Conservation (phyloP, 352 stramenopile species). For the Globisporangium rhizosaccharum region DNA sequence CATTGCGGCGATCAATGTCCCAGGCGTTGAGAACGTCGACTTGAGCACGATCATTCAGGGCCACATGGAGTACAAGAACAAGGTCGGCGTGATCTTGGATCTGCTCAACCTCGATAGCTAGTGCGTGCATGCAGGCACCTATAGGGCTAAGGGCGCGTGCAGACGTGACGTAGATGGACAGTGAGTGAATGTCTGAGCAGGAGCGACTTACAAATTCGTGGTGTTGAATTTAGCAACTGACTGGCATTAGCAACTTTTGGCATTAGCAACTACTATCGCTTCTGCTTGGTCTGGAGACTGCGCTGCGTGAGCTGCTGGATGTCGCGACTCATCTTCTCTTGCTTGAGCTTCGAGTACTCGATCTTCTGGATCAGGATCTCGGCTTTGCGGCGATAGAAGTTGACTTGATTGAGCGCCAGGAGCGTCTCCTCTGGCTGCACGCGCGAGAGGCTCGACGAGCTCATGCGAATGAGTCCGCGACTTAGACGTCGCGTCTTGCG, state of each 20-base stretch:
- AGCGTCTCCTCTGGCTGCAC: constrained; percentile 56
- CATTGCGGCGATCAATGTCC: constrained; percentile 56
- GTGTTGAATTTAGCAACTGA: too few relatives aligned
- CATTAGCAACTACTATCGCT: constrained; percentile 7
- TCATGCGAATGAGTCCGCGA: constrained; percentile 4
- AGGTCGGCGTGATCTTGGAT: constrained; percentile 81
- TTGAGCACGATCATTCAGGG: constrained; percentile 72
- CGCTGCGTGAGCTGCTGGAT: constrained; percentile 58
- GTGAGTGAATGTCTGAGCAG: too few relatives aligned
- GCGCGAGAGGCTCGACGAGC: constrained; percentile 10
- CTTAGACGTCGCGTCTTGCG: not conserved
- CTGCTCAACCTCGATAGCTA: constrained; percentile 60
- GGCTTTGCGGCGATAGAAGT: constrained; percentile 59
- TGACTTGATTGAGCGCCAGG: constrained; percentile 43
- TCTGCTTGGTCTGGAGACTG: constrained; percentile 34
- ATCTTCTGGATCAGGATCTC: constrained; percentile 68
- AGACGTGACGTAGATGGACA: not conserved
- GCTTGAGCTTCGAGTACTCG: constrained; percentile 47
- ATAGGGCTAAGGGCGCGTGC: not conserved
- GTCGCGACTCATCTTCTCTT: constrained; percentile 59
- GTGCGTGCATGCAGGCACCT: too few relatives aligned
- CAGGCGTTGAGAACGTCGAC: constrained; percentile 80
- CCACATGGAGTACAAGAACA: constrained; percentile 88
- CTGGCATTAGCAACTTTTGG: too few relatives aligned
- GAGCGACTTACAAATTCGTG: too few relatives aligned